These are phyloP conservation scores for Thelephora ganbajun DNA, from an alignment of 768 basidiomycete genomes.

Conservation along the genomic window DNA sequence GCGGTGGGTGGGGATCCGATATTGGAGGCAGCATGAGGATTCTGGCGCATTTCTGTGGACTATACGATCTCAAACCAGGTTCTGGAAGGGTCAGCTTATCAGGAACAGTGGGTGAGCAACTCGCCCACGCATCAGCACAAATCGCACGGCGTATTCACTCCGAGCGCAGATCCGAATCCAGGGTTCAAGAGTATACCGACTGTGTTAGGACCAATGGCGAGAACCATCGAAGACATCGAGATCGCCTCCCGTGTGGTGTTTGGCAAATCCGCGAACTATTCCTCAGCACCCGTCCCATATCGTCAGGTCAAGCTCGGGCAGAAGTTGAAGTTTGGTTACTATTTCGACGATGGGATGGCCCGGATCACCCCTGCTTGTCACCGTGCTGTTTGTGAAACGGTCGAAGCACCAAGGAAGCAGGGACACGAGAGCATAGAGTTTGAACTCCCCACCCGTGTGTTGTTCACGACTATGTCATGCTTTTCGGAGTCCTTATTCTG, in stretches of 20 bases:
- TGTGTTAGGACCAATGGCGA: slow-evolving; percentile 51
- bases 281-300: slow-evolving; percentile 39
- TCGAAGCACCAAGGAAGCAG: slow-evolving; percentile 18
- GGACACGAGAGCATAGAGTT: slow-evolving; percentile 30
- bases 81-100: slow-evolving; percentile 29
- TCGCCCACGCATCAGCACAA: neutral
- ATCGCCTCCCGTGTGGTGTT: slow-evolving; percentile 37
- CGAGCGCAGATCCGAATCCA: slow-evolving; percentile 31
- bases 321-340: slow-evolving; percentile 67
- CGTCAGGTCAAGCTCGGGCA: slow-evolving; percentile 36
- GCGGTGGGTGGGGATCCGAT: slow-evolving; percentile 73
- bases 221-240: slow-evolving; percentile 59
- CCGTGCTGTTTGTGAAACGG: slow-evolving; percentile 23
- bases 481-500: neutral
- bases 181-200: slow-evolving; percentile 59
- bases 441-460: slow-evolving; percentile 14
- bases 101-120: slow-evolving; percentile 6
- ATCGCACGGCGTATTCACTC: neutral
- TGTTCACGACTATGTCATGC: too few relatives aligned
- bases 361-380: slow-evolving; percentile 11
- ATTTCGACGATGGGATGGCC: slow-evolving; percentile 32
- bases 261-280: slow-evolving; percentile 24
- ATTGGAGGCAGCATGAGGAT: slow-evolving; percentile 77
- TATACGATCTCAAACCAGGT: slow-evolving; percentile 67
- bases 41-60: slow-evolving; percentile 65